phyloP scores from a whole-genome alignment of 176 grass and related monocot genomes.

The Aegilops tauschii region DNA sequence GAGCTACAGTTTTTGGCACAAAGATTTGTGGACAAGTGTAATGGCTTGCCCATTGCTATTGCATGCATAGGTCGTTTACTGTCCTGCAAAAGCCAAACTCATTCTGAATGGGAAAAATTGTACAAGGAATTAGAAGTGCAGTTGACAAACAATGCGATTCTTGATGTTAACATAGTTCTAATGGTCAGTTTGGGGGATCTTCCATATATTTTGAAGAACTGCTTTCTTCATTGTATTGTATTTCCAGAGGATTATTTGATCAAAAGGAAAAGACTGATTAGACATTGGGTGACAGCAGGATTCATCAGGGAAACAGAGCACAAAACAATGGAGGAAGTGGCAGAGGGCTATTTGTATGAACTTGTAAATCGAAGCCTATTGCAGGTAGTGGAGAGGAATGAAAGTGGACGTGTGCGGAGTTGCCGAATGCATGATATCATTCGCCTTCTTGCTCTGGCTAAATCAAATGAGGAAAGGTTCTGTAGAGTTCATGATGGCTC shows the following conservation, averaged over 20 bases:
- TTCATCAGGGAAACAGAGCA: not conserved
- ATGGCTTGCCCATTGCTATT: slow-evolving; percentile 1
- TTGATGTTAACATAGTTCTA: slow-evolving; percentile 8
- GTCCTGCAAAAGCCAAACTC: not conserved
- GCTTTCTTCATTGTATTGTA: not conserved
- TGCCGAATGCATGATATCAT: slow-evolving; percentile 7
- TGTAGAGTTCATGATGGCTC: slow-evolving; percentile 1
- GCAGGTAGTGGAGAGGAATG: slow-evolving; percentile 1
- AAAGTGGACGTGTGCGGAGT: slow-evolving; percentile 3
- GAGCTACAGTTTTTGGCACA: not conserved
- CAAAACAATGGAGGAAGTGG: slow-evolving; percentile 3
- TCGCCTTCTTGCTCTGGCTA: not conserved
- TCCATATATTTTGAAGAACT: slow-evolving; percentile 10
- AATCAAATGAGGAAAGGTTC: not conserved
- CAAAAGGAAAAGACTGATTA: slow-evolving; percentile 6
- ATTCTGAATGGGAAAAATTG: not conserved
- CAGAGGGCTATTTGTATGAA: not conserved
- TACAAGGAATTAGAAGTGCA: not conserved
- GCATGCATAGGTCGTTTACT: not conserved
- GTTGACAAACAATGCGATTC: not conserved
- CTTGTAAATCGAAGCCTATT: slow-evolving; percentile 1
- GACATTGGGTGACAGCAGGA: slow-evolving; percentile 3
- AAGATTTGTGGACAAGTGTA: not conserved
- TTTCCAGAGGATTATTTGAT: not conserved
- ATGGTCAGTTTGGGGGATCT: slow-evolving; percentile 4